Evolutionary conservation across 192 early-diverging fungal species (phyloP), one percentile per base, ranked within the genome.

Genomic region (Chytriomyces sp.): DNA sequence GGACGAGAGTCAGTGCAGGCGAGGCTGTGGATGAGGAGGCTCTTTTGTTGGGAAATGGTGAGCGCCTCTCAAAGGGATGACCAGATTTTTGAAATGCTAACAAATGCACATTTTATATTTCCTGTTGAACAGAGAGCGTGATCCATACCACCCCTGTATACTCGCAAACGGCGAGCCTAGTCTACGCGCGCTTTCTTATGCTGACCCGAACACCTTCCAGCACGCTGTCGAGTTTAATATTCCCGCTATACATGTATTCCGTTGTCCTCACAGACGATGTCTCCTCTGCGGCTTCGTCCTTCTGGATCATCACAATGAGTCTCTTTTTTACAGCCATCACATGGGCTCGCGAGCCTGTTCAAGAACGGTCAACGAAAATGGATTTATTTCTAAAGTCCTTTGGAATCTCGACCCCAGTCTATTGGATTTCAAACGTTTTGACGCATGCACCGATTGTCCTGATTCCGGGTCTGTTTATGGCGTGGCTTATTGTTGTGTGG

Each of bases 251-350:
- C 64, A 69, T 77, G 66, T 61, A 57, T 23, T 77, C 57, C 7
- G 45, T 61, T n/a, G 28, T 69, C 18, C 60, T 77, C 49, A 23
- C 67, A 45, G 46, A 50, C 6, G 76, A 69, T 45, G 62, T 69
- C 9, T 59, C 67, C 8, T 69, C 66, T 1, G 65, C 76, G 3
- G 61, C 67, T 5, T 61, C 66, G 1, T 77, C 76, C 7, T 67
- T 77, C 57, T 77, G 76, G 65, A 18, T 77, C 64, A 69, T 77
- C 35, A 62, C 76, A 44, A 69, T 77, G 76, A 67, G 65, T 61
- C 65, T 77, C 2, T 67, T 10, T 13, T 59, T 67, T 20, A 59
- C 67, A 11, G 66, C 66, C 20, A 47, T 69, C 20, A 61, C 62
- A 1, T 69, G 49, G 26, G 64, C 67, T 7, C 76, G 76, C 20